phyloP scores from a whole-genome alignment of 2,329 filamentous ascomycete genomes.

The Fusarium redolens region DNA sequence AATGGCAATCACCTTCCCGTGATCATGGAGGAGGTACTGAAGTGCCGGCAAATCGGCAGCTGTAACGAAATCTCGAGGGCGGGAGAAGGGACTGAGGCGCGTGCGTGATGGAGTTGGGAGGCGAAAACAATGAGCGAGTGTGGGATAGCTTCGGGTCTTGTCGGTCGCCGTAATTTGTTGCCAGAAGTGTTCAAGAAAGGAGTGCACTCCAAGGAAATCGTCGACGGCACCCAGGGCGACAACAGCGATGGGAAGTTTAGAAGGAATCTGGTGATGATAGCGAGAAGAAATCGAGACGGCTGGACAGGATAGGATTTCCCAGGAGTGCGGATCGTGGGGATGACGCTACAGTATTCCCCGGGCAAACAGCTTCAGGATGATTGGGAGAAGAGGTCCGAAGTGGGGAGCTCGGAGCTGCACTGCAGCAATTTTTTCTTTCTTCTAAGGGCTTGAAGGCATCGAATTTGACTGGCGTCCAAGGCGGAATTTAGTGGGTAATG shows the following conservation, averaged over 20 bases:
- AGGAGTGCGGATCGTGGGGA: constrained; percentile 46
- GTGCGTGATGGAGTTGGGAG: constrained; percentile 25
- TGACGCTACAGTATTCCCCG: constrained; percentile 44
- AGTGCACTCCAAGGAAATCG: neutral
- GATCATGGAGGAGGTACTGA: constrained; percentile 48
- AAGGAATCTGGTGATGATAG: constrained; percentile 22
- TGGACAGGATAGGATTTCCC: constrained; percentile 40
- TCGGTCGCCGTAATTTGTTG: constrained; percentile 19
- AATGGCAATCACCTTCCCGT: constrained; percentile 55
- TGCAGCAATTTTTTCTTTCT: constrained; percentile 36
- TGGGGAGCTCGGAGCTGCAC: constrained; percentile 41
- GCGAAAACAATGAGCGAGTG: constrained; percentile 30
- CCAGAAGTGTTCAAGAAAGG: constrained; percentile 7
- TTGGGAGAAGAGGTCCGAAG: constrained; percentile 38
- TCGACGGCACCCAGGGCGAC: constrained; percentile 7
- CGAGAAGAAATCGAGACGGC: constrained; percentile 30
- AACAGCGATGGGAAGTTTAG: constrained; percentile 5
- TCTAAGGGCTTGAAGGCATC: constrained; percentile 31
- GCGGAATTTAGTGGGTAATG: constrained; percentile 36
- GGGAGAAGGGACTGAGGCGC: constrained; percentile 21
- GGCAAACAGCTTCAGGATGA: constrained; percentile 35
- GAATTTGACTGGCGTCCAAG: constrained; percentile 30
- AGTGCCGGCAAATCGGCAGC: constrained; percentile 40
- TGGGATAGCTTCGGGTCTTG: constrained; percentile 14
- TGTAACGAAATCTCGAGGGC: constrained; percentile 29